Conservation (phyloP, 192 early-diverging fungal genomes). For the Tieghemiomyces parasiticus region DNA sequence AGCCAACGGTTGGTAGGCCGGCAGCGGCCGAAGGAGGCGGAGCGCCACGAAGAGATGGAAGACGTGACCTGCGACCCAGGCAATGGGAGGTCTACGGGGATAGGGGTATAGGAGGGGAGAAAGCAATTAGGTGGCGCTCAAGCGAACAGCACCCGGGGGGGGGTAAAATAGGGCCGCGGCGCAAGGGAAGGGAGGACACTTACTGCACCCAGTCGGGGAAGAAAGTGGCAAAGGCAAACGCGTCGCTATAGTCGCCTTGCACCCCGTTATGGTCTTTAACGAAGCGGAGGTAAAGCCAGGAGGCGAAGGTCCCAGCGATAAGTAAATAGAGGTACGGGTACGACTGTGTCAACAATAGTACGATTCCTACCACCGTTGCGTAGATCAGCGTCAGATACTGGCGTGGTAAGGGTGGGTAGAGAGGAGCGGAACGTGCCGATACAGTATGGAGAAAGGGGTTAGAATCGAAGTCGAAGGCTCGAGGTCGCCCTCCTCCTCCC, state of each 20-base stretch:
- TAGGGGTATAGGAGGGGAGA: not conserved
- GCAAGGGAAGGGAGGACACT: slow-evolving; percentile 13
- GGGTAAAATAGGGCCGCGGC: not conserved
- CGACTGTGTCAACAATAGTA: slow-evolving; percentile 17
- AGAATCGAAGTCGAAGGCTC: no score
- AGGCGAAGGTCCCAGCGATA: slow-evolving; percentile 49
- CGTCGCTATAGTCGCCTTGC: slow-evolving; percentile 74
- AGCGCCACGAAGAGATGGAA: not conserved
- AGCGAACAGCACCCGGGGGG: not conserved
- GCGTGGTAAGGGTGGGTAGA: no score
- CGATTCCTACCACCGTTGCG: not conserved
- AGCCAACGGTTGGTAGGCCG: not conserved
- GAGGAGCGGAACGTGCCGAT: no score
- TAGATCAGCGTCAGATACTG: not conserved
- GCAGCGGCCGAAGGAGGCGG: not conserved
- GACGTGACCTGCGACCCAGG: not conserved
- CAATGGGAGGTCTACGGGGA: not conserved
- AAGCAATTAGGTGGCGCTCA: not conserved
- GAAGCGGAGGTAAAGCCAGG: slow-evolving; percentile 79
- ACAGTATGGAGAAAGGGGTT: no score
- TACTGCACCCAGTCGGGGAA: slow-evolving; percentile 75
- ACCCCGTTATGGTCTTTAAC: slow-evolving; percentile 65
- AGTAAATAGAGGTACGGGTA: slow-evolving; percentile 44
- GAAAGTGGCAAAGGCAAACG: slow-evolving; percentile 80
- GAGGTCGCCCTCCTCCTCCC: no score